phyloP scores from a whole-genome alignment of 1,284 basidiomycete species.

The Gomphus bonarii region DNA sequence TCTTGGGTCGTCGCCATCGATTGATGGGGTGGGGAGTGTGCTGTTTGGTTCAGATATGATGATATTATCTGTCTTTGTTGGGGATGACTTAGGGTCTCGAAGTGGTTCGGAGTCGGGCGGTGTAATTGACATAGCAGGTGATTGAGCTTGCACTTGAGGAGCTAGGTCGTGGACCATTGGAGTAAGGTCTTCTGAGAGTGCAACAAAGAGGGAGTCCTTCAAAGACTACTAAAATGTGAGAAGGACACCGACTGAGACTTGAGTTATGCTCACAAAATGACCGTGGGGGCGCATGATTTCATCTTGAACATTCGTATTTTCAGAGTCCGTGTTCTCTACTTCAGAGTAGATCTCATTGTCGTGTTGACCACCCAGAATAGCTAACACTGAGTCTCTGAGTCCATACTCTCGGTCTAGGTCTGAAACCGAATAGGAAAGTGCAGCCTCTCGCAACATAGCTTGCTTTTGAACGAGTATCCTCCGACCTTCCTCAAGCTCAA shows the following conservation, averaged over 20 bases:
- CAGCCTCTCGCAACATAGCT: conserved; percentile 33
- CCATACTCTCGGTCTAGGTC: conserved; percentile 56
- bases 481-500: conserved; percentile 53
- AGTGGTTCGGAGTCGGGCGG: neutral
- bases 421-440: conserved; percentile 40
- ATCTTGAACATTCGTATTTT: neutral
- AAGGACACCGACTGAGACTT: neutral
- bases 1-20: neutral
- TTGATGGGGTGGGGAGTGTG: neutral
- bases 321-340: neutral
- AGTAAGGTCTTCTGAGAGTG: conserved; percentile 9
- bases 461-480: conserved; percentile 48
- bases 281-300: neutral
- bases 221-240: neutral
- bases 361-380: conserved; percentile 14
- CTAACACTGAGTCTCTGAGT: conserved; percentile 57
- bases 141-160: neutral
- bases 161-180: neutral
- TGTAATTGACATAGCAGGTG: conserved; percentile 1
- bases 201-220: conserved; percentile 8
- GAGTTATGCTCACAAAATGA: neutral
- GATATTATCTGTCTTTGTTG: neutral
- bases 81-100: neutral
- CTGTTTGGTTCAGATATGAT: neutral
- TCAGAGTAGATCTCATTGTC: neutral